These are phyloP conservation scores for Chrysoporthe austroafricana DNA, from an alignment of 2,329 filamentous ascomycete species.

Conservation along the genomic window DNA sequence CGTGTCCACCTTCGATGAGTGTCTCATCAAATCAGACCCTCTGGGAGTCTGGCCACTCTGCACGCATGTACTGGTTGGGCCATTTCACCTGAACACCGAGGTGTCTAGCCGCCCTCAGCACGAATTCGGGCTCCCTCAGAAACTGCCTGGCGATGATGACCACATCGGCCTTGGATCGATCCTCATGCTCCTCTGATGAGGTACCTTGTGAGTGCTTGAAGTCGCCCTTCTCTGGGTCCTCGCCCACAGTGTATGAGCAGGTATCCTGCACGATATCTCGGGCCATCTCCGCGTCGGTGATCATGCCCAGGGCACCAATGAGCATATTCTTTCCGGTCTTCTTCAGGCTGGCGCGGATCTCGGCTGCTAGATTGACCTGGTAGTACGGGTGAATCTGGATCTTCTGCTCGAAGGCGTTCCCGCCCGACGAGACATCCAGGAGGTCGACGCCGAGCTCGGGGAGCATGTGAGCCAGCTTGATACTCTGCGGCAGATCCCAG, in stretches of 20 bases:
- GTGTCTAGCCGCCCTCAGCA: conserved; percentile 73
- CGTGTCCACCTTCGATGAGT: not conserved
- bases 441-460: conserved; percentile 78
- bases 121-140: conserved; percentile 79
- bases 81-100: conserved; percentile 72
- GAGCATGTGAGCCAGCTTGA: conserved; percentile 70
- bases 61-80: conserved; percentile 67
- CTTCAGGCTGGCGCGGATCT: conserved; percentile 68
- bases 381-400: conserved; percentile 67
- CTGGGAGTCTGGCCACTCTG: conserved; percentile 32
- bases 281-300: conserved; percentile 71
- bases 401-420: conserved; percentile 66
- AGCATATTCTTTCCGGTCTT: conserved; percentile 56
- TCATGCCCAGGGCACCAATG: conserved; percentile 75
- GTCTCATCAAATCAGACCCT: conserved; percentile 15
- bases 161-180: conserved; percentile 63
- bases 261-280: conserved; percentile 58
- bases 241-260: conserved; percentile 39
- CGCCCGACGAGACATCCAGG: conserved; percentile 80
- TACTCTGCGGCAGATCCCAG: conserved; percentile 73
- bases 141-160: conserved; percentile 76
- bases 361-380: conserved; percentile 74
- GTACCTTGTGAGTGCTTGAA: conserved; percentile 34
- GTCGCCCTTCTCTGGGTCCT: conserved; percentile 42
- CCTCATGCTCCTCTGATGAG: conserved; percentile 43